Conservation (phyloP, 306 rosid species). For the Vigna trinervia region DNA sequence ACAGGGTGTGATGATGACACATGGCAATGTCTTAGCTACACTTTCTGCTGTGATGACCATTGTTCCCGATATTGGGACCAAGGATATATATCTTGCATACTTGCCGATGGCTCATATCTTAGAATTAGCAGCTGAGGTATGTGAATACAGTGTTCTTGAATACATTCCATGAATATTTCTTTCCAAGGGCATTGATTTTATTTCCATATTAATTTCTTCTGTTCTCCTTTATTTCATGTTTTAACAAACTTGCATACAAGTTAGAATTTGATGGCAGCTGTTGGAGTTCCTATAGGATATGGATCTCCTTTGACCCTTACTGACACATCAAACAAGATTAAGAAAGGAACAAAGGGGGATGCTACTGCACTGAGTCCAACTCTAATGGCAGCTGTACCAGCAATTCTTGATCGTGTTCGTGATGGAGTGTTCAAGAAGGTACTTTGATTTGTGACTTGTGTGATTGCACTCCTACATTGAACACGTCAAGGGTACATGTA, state of each 20-base stretch:
- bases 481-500: slow-evolving; percentile 4
- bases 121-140: slow-evolving; percentile 91
- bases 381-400: slow-evolving; percentile 90
- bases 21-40: slow-evolving; percentile 83
- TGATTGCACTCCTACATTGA: slow-evolving; percentile 29
- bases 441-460: slow-evolving; percentile 35
- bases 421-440: slow-evolving; percentile 94
- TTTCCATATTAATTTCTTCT: background rate
- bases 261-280: slow-evolving; percentile 78
- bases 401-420: slow-evolving; percentile 92
- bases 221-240: slow-evolving; percentile 9
- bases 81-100: slow-evolving; percentile 81
- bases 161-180: slow-evolving; percentile 34
- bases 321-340: slow-evolving; percentile 85
- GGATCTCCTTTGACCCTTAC: slow-evolving; percentile 89
- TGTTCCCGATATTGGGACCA: slow-evolving; percentile 76
- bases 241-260: slow-evolving; percentile 40
- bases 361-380: slow-evolving; percentile 74
- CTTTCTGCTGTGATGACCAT: slow-evolving; percentile 89
- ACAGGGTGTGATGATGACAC: slow-evolving; percentile 98
- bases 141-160: slow-evolving; percentile 34
- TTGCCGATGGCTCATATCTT: slow-evolving; percentile 94
- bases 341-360: slow-evolving; percentile 88
- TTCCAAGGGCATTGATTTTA: slow-evolving; percentile 12
- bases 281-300: slow-evolving; percentile 87